Evolutionary conservation across 2,329 filamentous ascomycete species (phyloP).

Genomic region (Lasiodiplodia hormozganensis): DNA sequence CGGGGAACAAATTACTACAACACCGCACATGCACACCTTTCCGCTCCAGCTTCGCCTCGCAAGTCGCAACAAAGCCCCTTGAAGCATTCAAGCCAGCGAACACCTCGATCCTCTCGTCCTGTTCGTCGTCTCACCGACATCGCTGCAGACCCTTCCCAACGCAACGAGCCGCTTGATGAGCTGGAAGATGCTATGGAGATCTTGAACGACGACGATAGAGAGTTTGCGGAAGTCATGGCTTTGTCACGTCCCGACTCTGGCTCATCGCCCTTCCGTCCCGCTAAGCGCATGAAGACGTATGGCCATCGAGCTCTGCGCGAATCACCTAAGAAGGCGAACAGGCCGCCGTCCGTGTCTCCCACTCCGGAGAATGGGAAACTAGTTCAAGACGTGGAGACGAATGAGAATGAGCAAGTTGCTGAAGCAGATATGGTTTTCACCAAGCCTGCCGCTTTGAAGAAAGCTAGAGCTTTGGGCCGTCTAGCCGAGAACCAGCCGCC

Average conservation of each 20-base stretch:
- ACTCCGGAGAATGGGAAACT: slow-evolving; percentile 19
- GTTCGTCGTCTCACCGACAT: slow-evolving; percentile 46
- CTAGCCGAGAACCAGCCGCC: slow-evolving; percentile 32
- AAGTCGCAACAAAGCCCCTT: slow-evolving; percentile 10
- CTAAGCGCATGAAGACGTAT: slow-evolving; percentile 27
- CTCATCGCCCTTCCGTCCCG: slow-evolving; percentile 26
- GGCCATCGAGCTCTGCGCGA: slow-evolving; percentile 14
- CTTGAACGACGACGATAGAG: slow-evolving; percentile 33
- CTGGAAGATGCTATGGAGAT: slow-evolving; percentile 32
- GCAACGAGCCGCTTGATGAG: slow-evolving; percentile 12
- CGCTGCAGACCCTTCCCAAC: slow-evolving; percentile 43
- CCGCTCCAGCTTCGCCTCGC: slow-evolving; percentile 33
- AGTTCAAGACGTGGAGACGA: slow-evolving; percentile 29
- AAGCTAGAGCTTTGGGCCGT: slow-evolving; percentile 23
- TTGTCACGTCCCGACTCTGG: neutral
- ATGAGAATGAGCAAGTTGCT: neutral
- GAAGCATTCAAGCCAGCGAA: slow-evolving; percentile 23
- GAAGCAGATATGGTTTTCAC: slow-evolving; percentile 28
- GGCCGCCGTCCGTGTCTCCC: slow-evolving; percentile 5
- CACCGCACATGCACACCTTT: slow-evolving; percentile 50
- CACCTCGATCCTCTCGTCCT: slow-evolving; percentile 18
- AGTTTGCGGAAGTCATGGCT: slow-evolving; percentile 34
- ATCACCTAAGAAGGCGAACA: slow-evolving; percentile 22
- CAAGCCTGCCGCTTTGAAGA: slow-evolving; percentile 38
- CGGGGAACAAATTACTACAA: neutral